Evolutionary conservation across 805 yeast genomes (phyloP), one percentile per base, ranked within the genome.

Genomic region (Kodamaea nitidulidarum): DNA sequence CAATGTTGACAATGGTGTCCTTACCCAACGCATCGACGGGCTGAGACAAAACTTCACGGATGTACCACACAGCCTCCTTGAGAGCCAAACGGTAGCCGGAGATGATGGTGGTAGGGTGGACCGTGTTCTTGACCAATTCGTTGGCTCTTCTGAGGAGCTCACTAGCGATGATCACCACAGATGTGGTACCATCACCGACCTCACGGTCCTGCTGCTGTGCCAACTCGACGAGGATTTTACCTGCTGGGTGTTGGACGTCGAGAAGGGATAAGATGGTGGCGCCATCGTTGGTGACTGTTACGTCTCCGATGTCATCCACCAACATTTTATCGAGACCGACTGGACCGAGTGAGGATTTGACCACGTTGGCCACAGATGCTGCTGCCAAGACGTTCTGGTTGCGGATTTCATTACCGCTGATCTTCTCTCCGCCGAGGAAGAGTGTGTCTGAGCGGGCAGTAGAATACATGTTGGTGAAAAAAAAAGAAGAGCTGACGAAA

Each of bases 121-220:
- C 84, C 59, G 88, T 87, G 66, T 87, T 87, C 57, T 84, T 84
- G 35, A 93, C 97, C 48, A 93, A 71, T 52, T 90, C 96, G 63
- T 88, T 88, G 29, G 98, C 98, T 48, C 96, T 77, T 55, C 85
- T 85, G 55, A 93, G 72, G 41, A 93, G 69, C 65, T 93, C 99
- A 25, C 95, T 76, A 16, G 98, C 98, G 58, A 95, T 82, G 46
- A 93, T 88, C 29, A 93, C 98, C 36, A 93, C 98, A 11, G 96
- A 85, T 0, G 99, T 93, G 32, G 99, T 90, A 51, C 98, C 98
- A 58, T 90, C 98, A 45, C 97, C 98, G 39, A 93, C 96, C 66
- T 93, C 99, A 55, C 96, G 79, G 63, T 93, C 99, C 70, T 93
- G 99, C 63, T 93, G 98, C 63, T 93, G 96, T 2, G 98, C 98